A percentile compares a stretch with the other conserved stretches of the same genome.
phyloP scores from a whole-genome alignment of 1,139 yeast species.

The Scheffersomyces illinoinensis region DNA sequence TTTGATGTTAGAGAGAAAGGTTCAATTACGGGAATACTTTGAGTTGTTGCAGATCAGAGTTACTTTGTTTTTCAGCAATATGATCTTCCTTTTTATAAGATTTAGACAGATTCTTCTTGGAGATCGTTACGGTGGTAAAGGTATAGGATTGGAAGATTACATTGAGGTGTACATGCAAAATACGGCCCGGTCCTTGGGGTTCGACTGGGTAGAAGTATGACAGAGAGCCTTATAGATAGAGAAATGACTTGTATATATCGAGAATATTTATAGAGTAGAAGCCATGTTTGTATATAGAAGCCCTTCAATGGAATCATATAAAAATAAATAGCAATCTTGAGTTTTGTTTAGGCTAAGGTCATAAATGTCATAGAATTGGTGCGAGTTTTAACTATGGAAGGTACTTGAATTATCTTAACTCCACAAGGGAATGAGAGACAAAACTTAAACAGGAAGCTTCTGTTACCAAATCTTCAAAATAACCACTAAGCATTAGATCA shows the following conservation, averaged over 20 bases:
- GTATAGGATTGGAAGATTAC: conserved; percentile 49
- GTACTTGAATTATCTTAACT: background rate
- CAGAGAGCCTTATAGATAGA: background rate
- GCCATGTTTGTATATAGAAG: background rate
- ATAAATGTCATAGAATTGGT: background rate
- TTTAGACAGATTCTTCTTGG: conserved; percentile 38
- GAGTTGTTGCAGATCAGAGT: conserved; percentile 33
- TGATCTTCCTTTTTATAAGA: conserved; percentile 42
- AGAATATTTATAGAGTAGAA: background rate
- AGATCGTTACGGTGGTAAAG: conserved; percentile 32
- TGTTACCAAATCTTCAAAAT: too few relatives aligned
- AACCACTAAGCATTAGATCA: too few relatives aligned
- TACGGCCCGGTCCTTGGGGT: conserved; percentile 43
- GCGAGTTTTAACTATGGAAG: background rate
- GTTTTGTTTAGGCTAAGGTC: background rate
- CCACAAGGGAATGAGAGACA: background rate
- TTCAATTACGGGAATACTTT: conserved; percentile 16
- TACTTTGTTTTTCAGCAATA: conserved; percentile 42
- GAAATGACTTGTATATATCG: background rate
- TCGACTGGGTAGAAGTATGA: conserved; percentile 19
- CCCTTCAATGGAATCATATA: background rate
- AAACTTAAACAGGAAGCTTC: too few relatives aligned
- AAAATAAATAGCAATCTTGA: background rate
- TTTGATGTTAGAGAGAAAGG: conserved; percentile 15
- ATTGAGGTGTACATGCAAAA: conserved; percentile 44